These are phyloP conservation scores for Penicillium bovifimosum DNA, from an alignment of 495 filamentous ascomycete genomes.

Conservation along the genomic window DNA sequence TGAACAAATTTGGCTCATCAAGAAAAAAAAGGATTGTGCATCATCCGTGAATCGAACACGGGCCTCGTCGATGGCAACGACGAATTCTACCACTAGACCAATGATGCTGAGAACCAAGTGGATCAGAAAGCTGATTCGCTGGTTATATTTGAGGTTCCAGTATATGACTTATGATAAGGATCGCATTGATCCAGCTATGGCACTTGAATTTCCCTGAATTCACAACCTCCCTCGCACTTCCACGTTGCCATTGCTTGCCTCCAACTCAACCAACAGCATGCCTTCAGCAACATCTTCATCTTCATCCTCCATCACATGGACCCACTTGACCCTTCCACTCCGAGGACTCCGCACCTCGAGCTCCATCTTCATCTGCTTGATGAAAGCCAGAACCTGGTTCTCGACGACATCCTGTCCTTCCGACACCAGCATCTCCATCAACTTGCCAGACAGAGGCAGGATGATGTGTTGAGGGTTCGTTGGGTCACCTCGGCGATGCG, in stretches of 20 bases:
- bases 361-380: constrained; percentile 68
- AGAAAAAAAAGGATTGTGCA: constrained; percentile 31
- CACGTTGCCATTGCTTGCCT: constrained; percentile 2
- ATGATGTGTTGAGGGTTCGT: constrained; percentile 50
- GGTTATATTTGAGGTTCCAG: background rate
- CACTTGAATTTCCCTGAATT: background rate
- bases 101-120: constrained; percentile 33
- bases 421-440: constrained; percentile 53
- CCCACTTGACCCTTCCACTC: constrained; percentile 48
- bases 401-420: constrained; percentile 47
- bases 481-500: constrained; percentile 47
- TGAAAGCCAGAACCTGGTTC: constrained; percentile 53
- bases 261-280: constrained; percentile 48
- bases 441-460: constrained; percentile 52
- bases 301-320: constrained; percentile 49
- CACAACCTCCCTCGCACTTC: constrained; percentile 27
- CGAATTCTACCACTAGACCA: constrained; percentile 58
- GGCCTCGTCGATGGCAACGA: constrained; percentile 57
- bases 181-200: no score
- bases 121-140: background rate
- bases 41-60: constrained; percentile 56
- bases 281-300: constrained; percentile 58
- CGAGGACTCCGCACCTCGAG: constrained; percentile 50
- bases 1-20: background rate
- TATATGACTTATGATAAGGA: background rate